Percentiles rank a stretch among this genome's conserved stretches.
Evolutionary conservation across 148 eudicot species (phyloP).

Genomic region (Tetragonia tetragonoides): DNA sequence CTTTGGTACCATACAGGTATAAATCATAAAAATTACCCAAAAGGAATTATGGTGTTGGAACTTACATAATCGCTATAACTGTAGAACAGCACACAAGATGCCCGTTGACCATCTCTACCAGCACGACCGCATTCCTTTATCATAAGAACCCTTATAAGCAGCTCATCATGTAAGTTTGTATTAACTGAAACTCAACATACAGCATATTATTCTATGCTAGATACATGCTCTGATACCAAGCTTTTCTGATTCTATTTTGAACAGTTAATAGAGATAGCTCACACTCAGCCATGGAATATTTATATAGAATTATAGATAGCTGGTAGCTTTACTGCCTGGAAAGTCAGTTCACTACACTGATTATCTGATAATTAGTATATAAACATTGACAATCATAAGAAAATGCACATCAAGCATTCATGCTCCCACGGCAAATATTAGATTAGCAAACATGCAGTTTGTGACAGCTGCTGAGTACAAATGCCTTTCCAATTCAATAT

Average conservation of each 20-base stretch:
- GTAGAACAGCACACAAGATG: conserved; percentile 88
- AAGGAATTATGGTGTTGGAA: conserved; percentile 4
- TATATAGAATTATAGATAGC: not conserved
- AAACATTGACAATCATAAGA: not conserved
- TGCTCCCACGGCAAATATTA: not conserved
- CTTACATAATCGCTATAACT: conserved; percentile 94
- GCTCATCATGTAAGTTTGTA: not conserved
- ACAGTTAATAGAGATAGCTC: conserved; percentile 1
- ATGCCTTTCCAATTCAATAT: not conserved
- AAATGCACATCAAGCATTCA: not conserved
- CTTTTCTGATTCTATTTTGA: not conserved
- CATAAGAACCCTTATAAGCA: conserved; percentile 18
- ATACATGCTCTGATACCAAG: not conserved
- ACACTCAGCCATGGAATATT: not conserved
- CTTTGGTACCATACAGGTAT: not conserved
- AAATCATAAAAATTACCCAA: not conserved
- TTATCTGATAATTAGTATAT: not conserved
- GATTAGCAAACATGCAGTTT: not conserved
- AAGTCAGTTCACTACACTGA: not conserved
- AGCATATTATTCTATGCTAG: not conserved
- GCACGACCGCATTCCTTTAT: conserved; percentile 98
- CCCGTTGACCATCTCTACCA: conserved; percentile 86
- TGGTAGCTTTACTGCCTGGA: not conserved
- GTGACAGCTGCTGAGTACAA: not conserved
- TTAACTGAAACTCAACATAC: not conserved